Conservation (phyloP, 169 alveolate species). For the Cryptosporidium sp. region DNA sequence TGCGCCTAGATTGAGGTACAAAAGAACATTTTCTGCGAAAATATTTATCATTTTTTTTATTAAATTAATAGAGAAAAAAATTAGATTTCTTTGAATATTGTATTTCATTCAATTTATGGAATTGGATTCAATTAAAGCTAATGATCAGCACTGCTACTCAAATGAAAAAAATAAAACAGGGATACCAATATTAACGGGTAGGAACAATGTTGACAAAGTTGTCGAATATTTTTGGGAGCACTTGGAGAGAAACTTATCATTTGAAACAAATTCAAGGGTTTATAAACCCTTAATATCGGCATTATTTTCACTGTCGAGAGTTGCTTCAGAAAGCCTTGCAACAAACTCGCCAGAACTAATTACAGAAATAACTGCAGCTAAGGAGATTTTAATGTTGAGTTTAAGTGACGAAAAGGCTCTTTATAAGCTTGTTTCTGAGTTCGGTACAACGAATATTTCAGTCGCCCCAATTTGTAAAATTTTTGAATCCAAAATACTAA, state of each 20-base stretch:
- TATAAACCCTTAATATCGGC: conserved; percentile 10
- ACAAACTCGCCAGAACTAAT: conserved; percentile 36
- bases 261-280: background rate
- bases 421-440: conserved; percentile 2
- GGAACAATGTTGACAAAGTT: conserved; percentile 57
- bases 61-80: background rate
- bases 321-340: conserved; percentile 56
- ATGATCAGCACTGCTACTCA: background rate
- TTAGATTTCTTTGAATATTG: background rate
- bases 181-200: conserved; percentile 9
- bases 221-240: conserved; percentile 36
- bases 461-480: conserved; percentile 45
- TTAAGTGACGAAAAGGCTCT: conserved; percentile 21
- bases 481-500: conserved; percentile 28
- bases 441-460: conserved; percentile 59
- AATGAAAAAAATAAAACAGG: background rate
- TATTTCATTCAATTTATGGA: background rate
- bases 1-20: conserved; percentile 46
- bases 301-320: conserved; percentile 34
- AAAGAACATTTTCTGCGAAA: background rate
- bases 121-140: background rate
- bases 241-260: background rate
- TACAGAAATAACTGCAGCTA: conserved; percentile 44
- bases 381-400: conserved; percentile 40
- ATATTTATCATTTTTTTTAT: background rate